Base-by-base conservation (phyloP, 768 basidiomycete genomes). In the Leccinum rimulosum region DNA sequence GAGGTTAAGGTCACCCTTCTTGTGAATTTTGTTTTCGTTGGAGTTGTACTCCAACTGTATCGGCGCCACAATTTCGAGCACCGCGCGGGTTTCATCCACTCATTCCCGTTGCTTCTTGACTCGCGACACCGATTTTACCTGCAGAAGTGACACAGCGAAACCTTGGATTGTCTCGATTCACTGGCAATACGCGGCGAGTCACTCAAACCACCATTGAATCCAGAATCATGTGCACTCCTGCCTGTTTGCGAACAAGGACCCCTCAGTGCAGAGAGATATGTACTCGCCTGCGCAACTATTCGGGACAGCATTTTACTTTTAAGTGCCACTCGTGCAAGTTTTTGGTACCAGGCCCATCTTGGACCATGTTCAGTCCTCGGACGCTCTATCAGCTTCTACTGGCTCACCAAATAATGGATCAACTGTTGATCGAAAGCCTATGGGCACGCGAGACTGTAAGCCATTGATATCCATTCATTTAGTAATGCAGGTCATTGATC, bases 211-310 rank as follows among this genome's bases (percentile, higher is more conserved):
- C 38, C 38, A 17, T 4, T 8, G 38, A 33, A 33, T 33, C 8
- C 36, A 6, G 14, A 40, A n/a, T 40, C 4, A 9, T n/a, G 4
- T 40, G 17, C 7, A 3, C 40, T 43, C 47, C 6, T 48, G 1
- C 47, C 14, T 48, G 1, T 35, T 9, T 49, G 22, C 36, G 33
- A 30, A 15, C 2, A 10, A 27, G 57, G 35, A 52, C 11, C 22
- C 31, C 8, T 25, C 33, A 22, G 49, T 6, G 31, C n/a, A 0
- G 28, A 52, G 40, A 50, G 5, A 36, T n/a, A 1, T 54, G 14
- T 56, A 58, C 62, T 64, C 9, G 50, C 56, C 66, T 67, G 12
- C 17, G 40, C 25, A 52, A 14, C 19, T 27, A 33, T 28, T 27
- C 45, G 28, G 3, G 22, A 8, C 1, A 25, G 6, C 7, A 14